A percentile compares a stretch with the other conserved stretches of the same genome.
Conservation (phyloP, 371 early-diverging fungal genomes). For the Rhizopus sp. region DNA sequence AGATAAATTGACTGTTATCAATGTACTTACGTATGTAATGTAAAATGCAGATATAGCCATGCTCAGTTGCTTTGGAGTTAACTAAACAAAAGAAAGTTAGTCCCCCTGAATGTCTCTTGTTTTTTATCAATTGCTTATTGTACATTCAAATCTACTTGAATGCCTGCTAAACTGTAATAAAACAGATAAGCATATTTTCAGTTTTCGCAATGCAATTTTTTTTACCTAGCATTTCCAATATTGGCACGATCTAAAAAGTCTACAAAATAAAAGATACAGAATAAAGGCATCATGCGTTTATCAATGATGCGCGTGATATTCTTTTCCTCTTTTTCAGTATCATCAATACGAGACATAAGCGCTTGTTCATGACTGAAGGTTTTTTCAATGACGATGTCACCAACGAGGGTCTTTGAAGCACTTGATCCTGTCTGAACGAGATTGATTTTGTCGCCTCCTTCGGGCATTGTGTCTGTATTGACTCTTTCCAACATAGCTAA, state of each 20-base stretch:
- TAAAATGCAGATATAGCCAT: slow-evolving; percentile 39
- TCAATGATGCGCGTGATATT: slow-evolving; percentile 35
- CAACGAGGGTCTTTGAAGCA: not conserved
- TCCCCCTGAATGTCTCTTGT: not conserved
- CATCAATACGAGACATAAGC: not conserved
- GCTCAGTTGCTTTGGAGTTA: slow-evolving; percentile 24
- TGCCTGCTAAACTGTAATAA: slow-evolving; percentile 22
- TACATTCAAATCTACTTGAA: slow-evolving; percentile 26
- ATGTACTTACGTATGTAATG: slow-evolving; percentile 41
- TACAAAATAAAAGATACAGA: slow-evolving; percentile 49
- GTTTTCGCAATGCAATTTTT: not conserved
- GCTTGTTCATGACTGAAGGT: not conserved
- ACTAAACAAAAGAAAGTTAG: slow-evolving; percentile 30
- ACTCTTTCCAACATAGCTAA: slow-evolving; percentile 7
- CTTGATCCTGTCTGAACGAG: not conserved
- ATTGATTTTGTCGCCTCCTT: not conserved
- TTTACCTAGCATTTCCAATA: slow-evolving; percentile 50
- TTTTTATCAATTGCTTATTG: not conserved
- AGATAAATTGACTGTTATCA: not conserved
- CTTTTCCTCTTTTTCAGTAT: slow-evolving; percentile 28
- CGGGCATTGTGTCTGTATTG: not conserved
- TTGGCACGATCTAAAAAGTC: slow-evolving; percentile 51
- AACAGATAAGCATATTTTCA: slow-evolving; percentile 2
- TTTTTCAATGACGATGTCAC: not conserved
- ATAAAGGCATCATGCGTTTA: slow-evolving; percentile 44